Conservation (phyloP, 345 rosid genomes). For the Brassica cretica region DNA sequence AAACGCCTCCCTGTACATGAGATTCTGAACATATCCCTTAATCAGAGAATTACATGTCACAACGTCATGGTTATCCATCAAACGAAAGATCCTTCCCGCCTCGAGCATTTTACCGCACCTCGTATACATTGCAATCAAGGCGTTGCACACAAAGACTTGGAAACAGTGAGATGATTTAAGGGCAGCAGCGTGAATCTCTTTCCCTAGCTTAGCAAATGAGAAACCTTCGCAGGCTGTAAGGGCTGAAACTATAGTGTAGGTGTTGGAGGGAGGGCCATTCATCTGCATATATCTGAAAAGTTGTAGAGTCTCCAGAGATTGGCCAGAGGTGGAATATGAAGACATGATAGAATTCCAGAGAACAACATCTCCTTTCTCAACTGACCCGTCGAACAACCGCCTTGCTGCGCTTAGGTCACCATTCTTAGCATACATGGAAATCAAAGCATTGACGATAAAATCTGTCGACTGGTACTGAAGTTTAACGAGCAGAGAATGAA, state of each 20-base stretch:
- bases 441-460: constrained; percentile 66
- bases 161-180: constrained; percentile 49
- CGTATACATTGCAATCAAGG: constrained; percentile 70
- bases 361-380: constrained; percentile 56
- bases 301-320: constrained; percentile 52
- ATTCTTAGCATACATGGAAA: constrained; percentile 83
- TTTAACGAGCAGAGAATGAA: constrained; percentile 64
- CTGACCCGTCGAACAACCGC: constrained; percentile 54
- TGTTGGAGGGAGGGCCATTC: constrained; percentile 50
- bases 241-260: constrained; percentile 61
- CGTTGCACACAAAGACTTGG: constrained; percentile 60
- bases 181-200: constrained; percentile 68
- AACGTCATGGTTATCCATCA: constrained; percentile 49
- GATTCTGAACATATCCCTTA: constrained; percentile 63
- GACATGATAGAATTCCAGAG: constrained; percentile 80
- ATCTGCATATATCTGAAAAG: constrained; percentile 60
- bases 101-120: constrained; percentile 52
- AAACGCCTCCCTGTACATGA: constrained; percentile 56
- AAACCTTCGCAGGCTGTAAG: constrained; percentile 67
- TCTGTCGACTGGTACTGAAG: constrained; percentile 43
- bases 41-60: constrained; percentile 70
- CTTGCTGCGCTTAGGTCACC: constrained; percentile 56
- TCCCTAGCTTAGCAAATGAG: constrained; percentile 51
- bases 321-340: constrained; percentile 55
- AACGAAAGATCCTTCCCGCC: constrained; percentile 47